Evolutionary conservation across 805 yeast genomes (phyloP).

Genomic region (Tetrapisispora pingtungensis): DNA sequence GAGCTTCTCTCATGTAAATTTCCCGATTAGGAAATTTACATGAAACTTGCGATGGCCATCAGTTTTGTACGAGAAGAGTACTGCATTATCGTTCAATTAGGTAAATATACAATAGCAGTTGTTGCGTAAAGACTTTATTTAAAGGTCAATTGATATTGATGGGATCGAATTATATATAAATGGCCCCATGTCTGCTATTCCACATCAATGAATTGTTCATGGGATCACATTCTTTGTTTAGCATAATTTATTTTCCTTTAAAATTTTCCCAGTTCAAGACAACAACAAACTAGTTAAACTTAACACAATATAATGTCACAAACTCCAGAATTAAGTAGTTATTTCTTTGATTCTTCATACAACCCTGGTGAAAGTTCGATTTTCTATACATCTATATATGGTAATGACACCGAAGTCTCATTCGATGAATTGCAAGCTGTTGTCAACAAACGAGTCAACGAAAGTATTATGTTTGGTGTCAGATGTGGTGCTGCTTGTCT

Average conservation of each 20-base stretch:
- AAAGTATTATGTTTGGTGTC: slow-evolving; percentile 43
- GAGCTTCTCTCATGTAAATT: background rate
- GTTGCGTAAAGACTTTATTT: too few species aligned
- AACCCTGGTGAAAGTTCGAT: slow-evolving; percentile 23
- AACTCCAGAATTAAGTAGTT: slow-evolving; percentile 7
- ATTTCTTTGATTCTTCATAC: slow-evolving; percentile 17
- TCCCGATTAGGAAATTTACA: slow-evolving; percentile 5
- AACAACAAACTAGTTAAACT: background rate
- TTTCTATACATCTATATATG: slow-evolving; percentile 36
- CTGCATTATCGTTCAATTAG: too few species aligned
- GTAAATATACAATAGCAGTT: too few species aligned
- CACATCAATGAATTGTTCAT: too few species aligned
- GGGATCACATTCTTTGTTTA: too few species aligned
- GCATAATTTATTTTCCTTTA: too few species aligned
- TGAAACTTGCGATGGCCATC: too few species aligned
- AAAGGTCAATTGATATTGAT: too few species aligned
- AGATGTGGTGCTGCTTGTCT: slow-evolving; percentile 47
- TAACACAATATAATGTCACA: background rate
- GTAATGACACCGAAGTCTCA: slow-evolving; percentile 28
- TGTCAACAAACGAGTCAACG: slow-evolving; percentile 27
- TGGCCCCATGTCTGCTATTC: too few species aligned
- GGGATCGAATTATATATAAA: too few species aligned
- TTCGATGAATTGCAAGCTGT: slow-evolving; percentile 36
- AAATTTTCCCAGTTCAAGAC: background rate
- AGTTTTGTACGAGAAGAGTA: too few species aligned